Evolutionary conservation across 2,329 filamentous ascomycete species (phyloP), one percentile per base, ranked within the genome.

Genomic region (Fusarium sororula): DNA sequence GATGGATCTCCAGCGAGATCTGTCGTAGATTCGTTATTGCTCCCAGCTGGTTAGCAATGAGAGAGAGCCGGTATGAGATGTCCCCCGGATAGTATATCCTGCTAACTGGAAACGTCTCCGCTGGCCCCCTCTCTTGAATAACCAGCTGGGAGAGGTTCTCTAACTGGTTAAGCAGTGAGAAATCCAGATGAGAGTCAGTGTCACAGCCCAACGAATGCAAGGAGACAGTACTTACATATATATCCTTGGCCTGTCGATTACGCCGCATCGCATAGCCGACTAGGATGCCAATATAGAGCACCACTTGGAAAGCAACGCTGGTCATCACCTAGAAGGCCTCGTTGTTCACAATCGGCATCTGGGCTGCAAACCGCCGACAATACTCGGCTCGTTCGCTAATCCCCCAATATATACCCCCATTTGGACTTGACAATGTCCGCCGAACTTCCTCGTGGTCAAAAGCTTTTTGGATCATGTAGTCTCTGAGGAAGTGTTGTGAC

Each of bases 11-110:
- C 0, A 47, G 2, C 0, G 12, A 20, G 8, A 45, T 1, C 1
- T 13, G 0, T 0, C 4, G 5, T 0, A 47, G 24, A 13, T 3
- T 47, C 0, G 20, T 4, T 2, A 47, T 11, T 10, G 3, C 20
- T 22, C 4, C 9, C 2, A 48, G 26, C 26, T 22, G 45, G 26
- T 17, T 20, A 0, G 20, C 14, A 11, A 48, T 22, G 0, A 48
- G 20, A 5, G 4, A 2, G 4, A 30, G 26, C 13, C 14, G 6
- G 13, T 4, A 3, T 7, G 0, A 6, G 14, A 48, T 28, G 6
- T 48, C 45, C 1, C 0, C 13, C 13, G 0, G 4, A 5, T 5
- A 2, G 6, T 13, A 8, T 3, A 28, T 28, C 26, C 18, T 0
- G 6, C 26, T 0, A 3, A 48, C 15, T 0, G 4, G 44, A 1